Evolutionary conservation across 345 rosid species (phyloP).

Genomic region (Odontarrhena argentea): DNA sequence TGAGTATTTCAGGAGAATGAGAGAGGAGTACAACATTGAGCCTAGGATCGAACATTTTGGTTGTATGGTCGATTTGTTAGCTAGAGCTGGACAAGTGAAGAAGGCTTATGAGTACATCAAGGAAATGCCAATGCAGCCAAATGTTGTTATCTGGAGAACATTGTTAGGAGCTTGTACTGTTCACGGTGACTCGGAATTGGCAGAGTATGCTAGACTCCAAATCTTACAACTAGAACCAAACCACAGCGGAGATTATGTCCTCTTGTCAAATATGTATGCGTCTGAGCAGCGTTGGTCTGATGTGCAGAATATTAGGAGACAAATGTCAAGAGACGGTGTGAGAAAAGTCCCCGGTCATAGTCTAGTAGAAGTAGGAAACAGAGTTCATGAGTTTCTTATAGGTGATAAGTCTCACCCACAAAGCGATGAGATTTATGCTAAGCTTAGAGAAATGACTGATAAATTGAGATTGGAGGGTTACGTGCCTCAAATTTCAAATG

Average conservation of each 20-base stretch:
- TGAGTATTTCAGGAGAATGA: conserved; percentile 62
- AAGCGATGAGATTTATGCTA: conserved; percentile 52
- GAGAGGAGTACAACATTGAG: conserved; percentile 57
- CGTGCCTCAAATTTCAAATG: conserved; percentile 56
- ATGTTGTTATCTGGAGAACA: conserved; percentile 82
- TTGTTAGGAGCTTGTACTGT: conserved; percentile 68
- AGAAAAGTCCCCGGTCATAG: conserved; percentile 74
- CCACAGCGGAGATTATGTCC: conserved; percentile 79
- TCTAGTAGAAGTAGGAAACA: conserved; percentile 73
- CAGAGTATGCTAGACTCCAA: conserved; percentile 56
- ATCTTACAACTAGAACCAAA: conserved; percentile 66
- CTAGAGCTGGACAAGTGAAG: conserved; percentile 75
- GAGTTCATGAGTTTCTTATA: conserved; percentile 64
- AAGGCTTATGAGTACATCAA: conserved; percentile 57
- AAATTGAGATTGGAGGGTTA: conserved; percentile 66
- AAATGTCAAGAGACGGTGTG: conserved; percentile 63
- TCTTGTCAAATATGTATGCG: conserved; percentile 83
- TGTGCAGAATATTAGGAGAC: conserved; percentile 62
- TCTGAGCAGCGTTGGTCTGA: conserved; percentile 72
- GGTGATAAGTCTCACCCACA: conserved; percentile 70
- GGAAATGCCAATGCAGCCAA: conserved; percentile 67
- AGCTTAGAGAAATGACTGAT: conserved; percentile 59
- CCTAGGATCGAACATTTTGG: conserved; percentile 87
- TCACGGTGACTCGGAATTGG: conserved; percentile 64
- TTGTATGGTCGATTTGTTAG: conserved; percentile 86